Evolutionary conservation across 2,329 filamentous ascomycete species (phyloP).

Genomic region (Orbilia blumenaviensis): DNA sequence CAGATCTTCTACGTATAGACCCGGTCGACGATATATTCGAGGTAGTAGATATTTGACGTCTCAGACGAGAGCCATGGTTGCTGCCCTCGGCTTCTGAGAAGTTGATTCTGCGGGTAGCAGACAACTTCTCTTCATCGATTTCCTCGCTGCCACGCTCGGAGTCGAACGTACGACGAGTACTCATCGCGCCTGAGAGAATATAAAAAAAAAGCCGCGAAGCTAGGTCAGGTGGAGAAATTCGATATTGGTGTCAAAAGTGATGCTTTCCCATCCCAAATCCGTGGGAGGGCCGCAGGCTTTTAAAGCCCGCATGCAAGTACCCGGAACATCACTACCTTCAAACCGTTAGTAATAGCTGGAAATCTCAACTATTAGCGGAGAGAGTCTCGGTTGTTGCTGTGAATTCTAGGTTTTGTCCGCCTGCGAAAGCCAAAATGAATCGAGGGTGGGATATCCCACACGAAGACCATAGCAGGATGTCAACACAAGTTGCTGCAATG

Average conservation of each 20-base stretch:
- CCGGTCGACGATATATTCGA: conserved; percentile 23
- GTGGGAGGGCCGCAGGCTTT: conserved; percentile 29
- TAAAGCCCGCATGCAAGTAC: conserved; percentile 38
- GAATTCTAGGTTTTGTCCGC: conserved; percentile 47
- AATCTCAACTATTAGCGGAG: conserved; percentile 34
- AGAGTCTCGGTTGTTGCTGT: conserved; percentile 41
- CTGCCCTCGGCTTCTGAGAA: conserved; percentile 25
- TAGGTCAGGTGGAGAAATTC: conserved; percentile 5
- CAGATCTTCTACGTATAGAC: conserved; percentile 36
- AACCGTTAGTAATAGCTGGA: not conserved
- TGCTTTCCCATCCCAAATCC: conserved; percentile 8
- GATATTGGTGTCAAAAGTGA: conserved; percentile 24
- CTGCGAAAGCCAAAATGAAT: conserved; percentile 48
- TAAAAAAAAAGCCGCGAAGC: conserved; percentile 8
- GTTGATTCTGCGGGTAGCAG: conserved; percentile 30
- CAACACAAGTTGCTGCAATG: conserved; percentile 45
- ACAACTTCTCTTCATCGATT: conserved; percentile 47
- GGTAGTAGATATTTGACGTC: not conserved
- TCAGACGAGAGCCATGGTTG: conserved; percentile 14
- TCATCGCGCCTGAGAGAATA: conserved; percentile 31
- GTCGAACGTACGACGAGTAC: conserved; percentile 45
- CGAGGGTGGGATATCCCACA: conserved; percentile 47
- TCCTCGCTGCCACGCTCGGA: conserved; percentile 40
- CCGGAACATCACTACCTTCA: conserved; percentile 27
- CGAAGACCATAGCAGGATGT: conserved; percentile 1